Evolutionary conservation across 2,329 filamentous ascomycete species (phyloP).

Genomic region (Alternaria arborescens): DNA sequence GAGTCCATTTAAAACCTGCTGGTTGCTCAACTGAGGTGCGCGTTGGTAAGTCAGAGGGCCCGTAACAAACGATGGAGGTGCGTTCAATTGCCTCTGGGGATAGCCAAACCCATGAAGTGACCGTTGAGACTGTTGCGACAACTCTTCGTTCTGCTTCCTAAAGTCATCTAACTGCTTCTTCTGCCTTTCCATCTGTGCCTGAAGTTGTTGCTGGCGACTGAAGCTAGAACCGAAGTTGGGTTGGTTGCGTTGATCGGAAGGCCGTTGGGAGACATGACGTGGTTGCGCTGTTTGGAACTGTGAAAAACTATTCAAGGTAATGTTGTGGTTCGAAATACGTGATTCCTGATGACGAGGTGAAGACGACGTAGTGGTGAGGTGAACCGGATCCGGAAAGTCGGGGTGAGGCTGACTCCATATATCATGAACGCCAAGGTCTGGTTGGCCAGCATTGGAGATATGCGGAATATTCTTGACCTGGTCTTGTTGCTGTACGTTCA

Average conservation of each 20-base stretch:
- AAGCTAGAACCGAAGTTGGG: neutral
- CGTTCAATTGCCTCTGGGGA: neutral
- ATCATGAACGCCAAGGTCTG: neutral
- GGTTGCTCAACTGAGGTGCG: neutral
- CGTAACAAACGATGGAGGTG: neutral
- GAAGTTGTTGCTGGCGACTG: neutral
- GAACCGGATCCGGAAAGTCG: neutral
- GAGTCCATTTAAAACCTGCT: neutral
- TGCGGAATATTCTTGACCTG: neutral
- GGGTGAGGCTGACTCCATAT: neutral
- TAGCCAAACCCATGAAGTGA: neutral
- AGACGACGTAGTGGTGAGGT: neutral
- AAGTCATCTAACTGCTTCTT: neutral
- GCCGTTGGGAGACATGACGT: neutral
- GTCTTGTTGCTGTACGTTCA: neutral
- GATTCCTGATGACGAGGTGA: neutral
- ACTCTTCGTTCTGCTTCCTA: neutral
- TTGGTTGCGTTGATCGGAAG: neutral
- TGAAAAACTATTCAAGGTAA: neutral
- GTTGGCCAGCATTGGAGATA: neutral
- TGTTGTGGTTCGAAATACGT: neutral
- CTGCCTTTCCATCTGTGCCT: neutral
- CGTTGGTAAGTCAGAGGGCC: slow-evolving; percentile 10
- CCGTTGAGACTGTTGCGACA: neutral
- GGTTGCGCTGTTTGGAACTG: neutral